Base-by-base conservation (phyloP, 2,329 filamentous ascomycete genomes). In the Sporothrix sp. region DNA sequence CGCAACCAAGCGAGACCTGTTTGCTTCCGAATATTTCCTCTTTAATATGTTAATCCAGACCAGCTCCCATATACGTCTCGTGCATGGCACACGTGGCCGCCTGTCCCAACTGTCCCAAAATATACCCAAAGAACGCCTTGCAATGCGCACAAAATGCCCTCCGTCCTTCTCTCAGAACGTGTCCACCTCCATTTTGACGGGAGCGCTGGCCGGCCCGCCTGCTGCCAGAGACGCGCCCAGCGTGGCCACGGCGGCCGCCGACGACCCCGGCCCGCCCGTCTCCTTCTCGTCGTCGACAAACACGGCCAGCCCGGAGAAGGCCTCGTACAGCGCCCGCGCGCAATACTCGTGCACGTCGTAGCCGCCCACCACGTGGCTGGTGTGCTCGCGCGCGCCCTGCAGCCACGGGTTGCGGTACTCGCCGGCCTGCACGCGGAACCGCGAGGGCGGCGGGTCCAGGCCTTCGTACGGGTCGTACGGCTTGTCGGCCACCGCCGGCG, bases 401-500 rank as follows among this genome's bases (percentile, higher is more conserved):
- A 94, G 71, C 73, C 82, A 88, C 42, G 84, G 78, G 62, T 86
- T 88, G 37, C 82, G 78, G 65, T 96, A 95, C 37, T 75, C 70
- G 45, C 79, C 75, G 3, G 42, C 14, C 56, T 82, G 78, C 33
- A 94, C 62, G 9, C 75, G 71, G 61, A 87, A 91, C 59, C 90
- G 84, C 58, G 84, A 74, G 20, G 81, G 79, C 21, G 73, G 73
- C 47, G 90, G 77, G 42, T 77, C 68, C 54, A 90, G 69, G 1
- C 88, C 93, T 35, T 81, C 88, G 63, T 93, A 95, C 0, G 91
- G 85, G 69, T 96, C 89, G 68, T 95, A 96, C 0, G 87, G 83
- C 52, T 82, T 81, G 59, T 88, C 81, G 6, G 78, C 78, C 32
- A 78, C 76, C 1, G 73, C 57, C n/a, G 5, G 57, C 58, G 57